These are phyloP conservation scores for Fusarium virguliforme DNA, from an alignment of 2,329 filamentous ascomycete genomes.

Conservation along the genomic window DNA sequence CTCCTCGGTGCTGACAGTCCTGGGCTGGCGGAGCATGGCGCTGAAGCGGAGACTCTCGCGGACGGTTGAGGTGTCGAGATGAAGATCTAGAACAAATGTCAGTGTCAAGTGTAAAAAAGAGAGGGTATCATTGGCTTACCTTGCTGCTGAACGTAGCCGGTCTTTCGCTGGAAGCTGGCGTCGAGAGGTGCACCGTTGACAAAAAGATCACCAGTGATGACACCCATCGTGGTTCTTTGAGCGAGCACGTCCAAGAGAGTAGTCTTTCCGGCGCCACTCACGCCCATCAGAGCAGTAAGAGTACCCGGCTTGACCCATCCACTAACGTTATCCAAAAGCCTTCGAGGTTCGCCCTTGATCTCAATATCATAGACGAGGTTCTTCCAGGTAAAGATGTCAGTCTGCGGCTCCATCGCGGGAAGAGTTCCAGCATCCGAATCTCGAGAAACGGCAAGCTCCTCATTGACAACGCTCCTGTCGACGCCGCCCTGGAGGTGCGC, in stretches of 20 bases:
- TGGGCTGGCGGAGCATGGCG: slow-evolving; percentile 71
- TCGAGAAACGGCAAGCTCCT: neutral
- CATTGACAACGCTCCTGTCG: neutral
- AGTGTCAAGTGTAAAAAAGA: rapidly evolving
- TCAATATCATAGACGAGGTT: slow-evolving; percentile 77
- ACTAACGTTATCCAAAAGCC: slow-evolving; percentile 83
- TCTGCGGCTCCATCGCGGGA: neutral
- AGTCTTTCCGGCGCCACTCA: slow-evolving; percentile 65
- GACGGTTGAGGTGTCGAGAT: slow-evolving; percentile 70
- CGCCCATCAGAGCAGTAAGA: slow-evolving; percentile 83
- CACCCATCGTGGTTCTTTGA: slow-evolving; percentile 72
- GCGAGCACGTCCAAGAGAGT: slow-evolving; percentile 62
- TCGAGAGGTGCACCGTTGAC: slow-evolving; percentile 73
- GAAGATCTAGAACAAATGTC: slow-evolving; percentile 62
- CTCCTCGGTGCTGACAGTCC: slow-evolving; percentile 67
- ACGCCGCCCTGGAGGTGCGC: neutral
- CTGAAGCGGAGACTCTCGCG: slow-evolving; percentile 70
- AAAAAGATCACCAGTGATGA: slow-evolving; percentile 77
- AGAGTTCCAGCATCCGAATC: slow-evolving; percentile 2
- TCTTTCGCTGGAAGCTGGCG: slow-evolving; percentile 74
- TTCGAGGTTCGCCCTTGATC: slow-evolving; percentile 81
- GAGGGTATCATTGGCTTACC: slow-evolving; percentile 52
- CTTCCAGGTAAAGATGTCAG: slow-evolving; percentile 7
- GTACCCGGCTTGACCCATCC: slow-evolving; percentile 94
- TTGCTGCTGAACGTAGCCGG: slow-evolving; percentile 78